Conservation (phyloP, 1,284 basidiomycete genomes). For the Apiotrichum porosum region DNA sequence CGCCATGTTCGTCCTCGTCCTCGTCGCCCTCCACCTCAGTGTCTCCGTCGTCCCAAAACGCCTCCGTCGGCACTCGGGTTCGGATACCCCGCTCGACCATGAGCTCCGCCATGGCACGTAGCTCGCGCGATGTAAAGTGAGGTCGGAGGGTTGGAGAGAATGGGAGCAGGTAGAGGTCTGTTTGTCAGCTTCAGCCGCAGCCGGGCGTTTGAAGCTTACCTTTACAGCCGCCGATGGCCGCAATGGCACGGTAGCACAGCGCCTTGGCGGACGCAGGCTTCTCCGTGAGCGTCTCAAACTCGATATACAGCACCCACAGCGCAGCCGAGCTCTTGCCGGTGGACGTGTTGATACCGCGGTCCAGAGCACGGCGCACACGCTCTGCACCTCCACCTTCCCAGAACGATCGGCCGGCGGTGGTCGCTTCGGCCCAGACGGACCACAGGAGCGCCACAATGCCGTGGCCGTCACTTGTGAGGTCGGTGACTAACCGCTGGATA, state of each 20-base stretch:
- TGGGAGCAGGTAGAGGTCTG: slow-evolving; percentile 80
- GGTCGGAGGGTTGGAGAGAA: slow-evolving; percentile 64
- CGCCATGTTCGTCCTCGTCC: slow-evolving; percentile 47
- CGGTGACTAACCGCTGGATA: slow-evolving; percentile 39
- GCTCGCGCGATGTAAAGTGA: slow-evolving; percentile 63
- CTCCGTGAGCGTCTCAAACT: slow-evolving; percentile 70
- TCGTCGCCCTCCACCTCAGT: slow-evolving; percentile 36
- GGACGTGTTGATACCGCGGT: slow-evolving; percentile 32
- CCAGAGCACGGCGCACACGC: slow-evolving; percentile 38
- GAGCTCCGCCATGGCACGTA: slow-evolving; percentile 64
- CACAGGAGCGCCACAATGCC: slow-evolving; percentile 37
- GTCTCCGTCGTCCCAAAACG: slow-evolving; percentile 49
- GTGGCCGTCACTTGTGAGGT: slow-evolving; percentile 19
- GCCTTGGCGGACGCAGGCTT: slow-evolving; percentile 65
- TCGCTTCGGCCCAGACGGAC: slow-evolving; percentile 45
- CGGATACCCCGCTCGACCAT: slow-evolving; percentile 80
- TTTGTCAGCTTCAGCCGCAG: neutral
- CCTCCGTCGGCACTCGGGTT: slow-evolving; percentile 63
- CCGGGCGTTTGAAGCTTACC: slow-evolving; percentile 21
- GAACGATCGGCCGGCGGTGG: slow-evolving; percentile 29
- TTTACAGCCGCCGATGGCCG: slow-evolving; percentile 52
- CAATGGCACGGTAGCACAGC: slow-evolving; percentile 70
- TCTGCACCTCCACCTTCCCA: slow-evolving; percentile 42
- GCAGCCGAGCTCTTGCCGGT: slow-evolving; percentile 26
- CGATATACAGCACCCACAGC: slow-evolving; percentile 74